Percentiles rank a stretch among this genome's conserved stretches.
These are phyloP conservation scores for Lathyrus aphaca DNA, from an alignment of 306 rosid species.

Conservation along the genomic window DNA sequence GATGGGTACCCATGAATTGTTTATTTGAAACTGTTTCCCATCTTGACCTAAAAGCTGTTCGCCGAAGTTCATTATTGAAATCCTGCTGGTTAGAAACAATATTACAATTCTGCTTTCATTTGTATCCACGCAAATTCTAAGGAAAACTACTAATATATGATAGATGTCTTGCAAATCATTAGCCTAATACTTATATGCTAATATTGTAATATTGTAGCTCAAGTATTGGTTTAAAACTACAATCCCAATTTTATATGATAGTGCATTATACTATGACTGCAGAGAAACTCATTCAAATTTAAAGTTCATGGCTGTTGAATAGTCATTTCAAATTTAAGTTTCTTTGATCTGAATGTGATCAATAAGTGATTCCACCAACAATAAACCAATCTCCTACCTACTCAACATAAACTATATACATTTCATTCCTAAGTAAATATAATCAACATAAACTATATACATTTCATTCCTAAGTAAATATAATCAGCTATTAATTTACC, in stretches of 20 bases:
- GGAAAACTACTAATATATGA: too few species aligned
- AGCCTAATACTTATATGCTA: slow-evolving; percentile 7
- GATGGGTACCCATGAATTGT: slow-evolving; percentile 54
- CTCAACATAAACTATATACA: slow-evolving; percentile 4
- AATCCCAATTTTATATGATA: neutral
- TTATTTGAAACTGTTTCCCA: slow-evolving; percentile 39
- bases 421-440: slow-evolving; percentile 24
- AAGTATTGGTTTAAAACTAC: slow-evolving; percentile 23
- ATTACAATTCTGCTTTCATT: slow-evolving; percentile 26
- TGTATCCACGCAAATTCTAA: neutral
- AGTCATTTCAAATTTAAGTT: slow-evolving; percentile 14
- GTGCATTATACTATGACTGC: neutral
- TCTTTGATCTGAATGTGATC: slow-evolving; percentile 2
- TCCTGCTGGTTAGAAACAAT: slow-evolving; percentile 37
- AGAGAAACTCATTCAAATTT: slow-evolving; percentile 1
- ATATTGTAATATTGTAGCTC: neutral
- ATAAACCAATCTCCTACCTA: slow-evolving; percentile 23
- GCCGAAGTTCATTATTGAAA: slow-evolving; percentile 52
- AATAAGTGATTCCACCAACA: slow-evolving; percentile 7
- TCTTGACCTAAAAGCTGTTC: slow-evolving; percentile 41
- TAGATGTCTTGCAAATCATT: slow-evolving; percentile 1
- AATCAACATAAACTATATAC: neutral
- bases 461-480: slow-evolving; percentile 24
- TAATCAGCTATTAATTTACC: slow-evolving; percentile 3
- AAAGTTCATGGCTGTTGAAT: neutral